Evolutionary conservation across 1,284 basidiomycete genomes (phyloP).

Genomic region (Ustilago sp.): DNA sequence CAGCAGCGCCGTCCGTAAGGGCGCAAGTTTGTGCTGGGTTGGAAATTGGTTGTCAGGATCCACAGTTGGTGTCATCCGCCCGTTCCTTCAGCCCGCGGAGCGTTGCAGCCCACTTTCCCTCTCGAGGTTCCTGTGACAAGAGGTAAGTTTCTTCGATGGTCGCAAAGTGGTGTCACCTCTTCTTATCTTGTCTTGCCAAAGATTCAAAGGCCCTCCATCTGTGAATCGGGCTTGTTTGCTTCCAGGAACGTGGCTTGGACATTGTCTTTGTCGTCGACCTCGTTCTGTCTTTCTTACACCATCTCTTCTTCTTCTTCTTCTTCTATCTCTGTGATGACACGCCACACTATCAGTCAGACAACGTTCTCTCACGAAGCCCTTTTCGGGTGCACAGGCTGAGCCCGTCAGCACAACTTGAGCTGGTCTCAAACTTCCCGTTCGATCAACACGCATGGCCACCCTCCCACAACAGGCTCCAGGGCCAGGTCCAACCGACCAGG

Average conservation of each 20-base stretch:
- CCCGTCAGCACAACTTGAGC: conserved; percentile 27
- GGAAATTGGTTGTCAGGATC: conserved; percentile 4
- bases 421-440: conserved; percentile 17
- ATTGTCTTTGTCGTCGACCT: conserved; percentile 4
- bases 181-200: not conserved
- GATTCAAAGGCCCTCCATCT: not conserved
- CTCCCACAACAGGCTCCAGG: conserved; percentile 56
- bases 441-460: conserved; percentile 32
- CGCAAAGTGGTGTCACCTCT: not conserved
- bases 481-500: conserved; percentile 59
- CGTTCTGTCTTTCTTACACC: conserved; percentile 6
- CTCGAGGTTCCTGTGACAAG: not conserved
- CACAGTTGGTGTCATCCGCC: not conserved
- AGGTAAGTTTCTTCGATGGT: not conserved
- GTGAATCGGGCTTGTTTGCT: conserved; percentile 1
- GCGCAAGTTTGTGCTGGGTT: not conserved
- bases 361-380: not conserved
- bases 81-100: not conserved
- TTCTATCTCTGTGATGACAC: conserved; percentile 15
- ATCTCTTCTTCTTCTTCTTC: not conserved
- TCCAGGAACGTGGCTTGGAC: conserved; percentile 8
- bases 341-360: not conserved
- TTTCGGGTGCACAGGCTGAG: conserved; percentile 27
- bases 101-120: not conserved
- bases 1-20: not conserved